Evolutionary conservation across 2,329 filamentous ascomycete genomes (phyloP).

Genomic region (Reticulascus tulasneorum): DNA sequence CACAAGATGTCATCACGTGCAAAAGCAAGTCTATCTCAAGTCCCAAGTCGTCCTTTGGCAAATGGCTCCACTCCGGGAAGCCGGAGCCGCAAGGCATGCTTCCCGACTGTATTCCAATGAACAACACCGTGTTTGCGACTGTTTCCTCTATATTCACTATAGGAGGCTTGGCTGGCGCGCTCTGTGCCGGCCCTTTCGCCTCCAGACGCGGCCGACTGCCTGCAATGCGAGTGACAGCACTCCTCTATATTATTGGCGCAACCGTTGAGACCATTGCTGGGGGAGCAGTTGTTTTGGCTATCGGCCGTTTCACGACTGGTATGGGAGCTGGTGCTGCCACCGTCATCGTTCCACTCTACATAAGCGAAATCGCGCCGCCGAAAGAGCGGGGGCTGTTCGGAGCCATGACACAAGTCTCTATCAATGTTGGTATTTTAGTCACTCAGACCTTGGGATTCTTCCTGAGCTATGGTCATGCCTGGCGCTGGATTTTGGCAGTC

Average conservation of each 20-base stretch:
- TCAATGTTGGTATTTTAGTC: constrained; percentile 83
- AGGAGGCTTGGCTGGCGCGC: constrained; percentile 79
- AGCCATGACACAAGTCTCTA: constrained; percentile 85
- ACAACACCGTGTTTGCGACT: constrained; percentile 72
- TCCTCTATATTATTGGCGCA: constrained; percentile 74
- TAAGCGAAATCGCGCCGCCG: constrained; percentile 83
- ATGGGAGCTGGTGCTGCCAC: constrained; percentile 83
- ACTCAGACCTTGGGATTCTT: constrained; percentile 86
- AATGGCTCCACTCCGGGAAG: constrained; percentile 22
- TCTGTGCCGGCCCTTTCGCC: constrained; percentile 74
- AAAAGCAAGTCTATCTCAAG: constrained; percentile 47
- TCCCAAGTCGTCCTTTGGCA: constrained; percentile 17
- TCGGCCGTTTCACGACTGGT: constrained; percentile 77
- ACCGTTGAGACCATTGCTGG: constrained; percentile 68
- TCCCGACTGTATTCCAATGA: constrained; percentile 86
- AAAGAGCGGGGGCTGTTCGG: constrained; percentile 74
- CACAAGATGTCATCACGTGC: constrained; percentile 90
- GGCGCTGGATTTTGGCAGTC: constrained; percentile 77
- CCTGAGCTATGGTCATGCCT: constrained; percentile 71
- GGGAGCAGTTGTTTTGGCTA: constrained; percentile 61
- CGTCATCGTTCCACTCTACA: constrained; percentile 91
- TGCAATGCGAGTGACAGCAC: constrained; percentile 71
- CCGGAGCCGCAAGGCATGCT: constrained; percentile 33
- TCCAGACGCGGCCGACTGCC: constrained; percentile 71
- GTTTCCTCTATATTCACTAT: constrained; percentile 89